A percentile compares a stretch with the other conserved stretches of the same genome.
Evolutionary conservation across 257 asterid genomes (phyloP).

Genomic region (Mitragyna speciosa): DNA sequence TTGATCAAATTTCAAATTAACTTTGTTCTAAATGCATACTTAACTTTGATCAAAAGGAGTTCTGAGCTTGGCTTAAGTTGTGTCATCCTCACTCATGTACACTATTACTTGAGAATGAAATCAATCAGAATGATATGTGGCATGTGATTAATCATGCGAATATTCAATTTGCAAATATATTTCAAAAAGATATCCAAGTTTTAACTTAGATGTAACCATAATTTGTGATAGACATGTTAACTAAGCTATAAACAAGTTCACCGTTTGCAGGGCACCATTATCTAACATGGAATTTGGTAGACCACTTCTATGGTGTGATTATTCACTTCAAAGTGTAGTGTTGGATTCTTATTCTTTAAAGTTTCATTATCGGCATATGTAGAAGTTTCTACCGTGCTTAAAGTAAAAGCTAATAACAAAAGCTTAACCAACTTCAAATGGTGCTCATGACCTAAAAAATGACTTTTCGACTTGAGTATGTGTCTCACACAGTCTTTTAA

Average conservation of each 20-base stretch:
- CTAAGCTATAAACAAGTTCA: neutral
- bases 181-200: neutral
- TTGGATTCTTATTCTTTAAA: neutral
- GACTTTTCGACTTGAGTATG: neutral
- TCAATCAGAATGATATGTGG: neutral
- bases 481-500: neutral
- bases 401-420: neutral
- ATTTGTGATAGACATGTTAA: neutral
- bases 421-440: neutral
- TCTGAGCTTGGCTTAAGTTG: too few species aligned
- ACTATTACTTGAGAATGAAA: too few species aligned
- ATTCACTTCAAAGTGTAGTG: neutral
- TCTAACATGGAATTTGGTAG: too few species aligned
- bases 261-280: neutral
- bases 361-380: neutral
- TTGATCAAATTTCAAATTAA: too few species aligned
- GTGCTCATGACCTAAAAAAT: neutral
- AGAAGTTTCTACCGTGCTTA: neutral
- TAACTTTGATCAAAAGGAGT: too few species aligned
- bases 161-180: neutral
- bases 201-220: too few species aligned
- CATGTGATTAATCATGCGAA: neutral
- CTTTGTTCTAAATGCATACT: too few species aligned
- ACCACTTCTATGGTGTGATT: neutral
- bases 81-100: too few species aligned